Evolutionary conservation across 2,329 filamentous ascomycete genomes (phyloP).

Genomic region (Phaeophleospora eucalypticola): DNA sequence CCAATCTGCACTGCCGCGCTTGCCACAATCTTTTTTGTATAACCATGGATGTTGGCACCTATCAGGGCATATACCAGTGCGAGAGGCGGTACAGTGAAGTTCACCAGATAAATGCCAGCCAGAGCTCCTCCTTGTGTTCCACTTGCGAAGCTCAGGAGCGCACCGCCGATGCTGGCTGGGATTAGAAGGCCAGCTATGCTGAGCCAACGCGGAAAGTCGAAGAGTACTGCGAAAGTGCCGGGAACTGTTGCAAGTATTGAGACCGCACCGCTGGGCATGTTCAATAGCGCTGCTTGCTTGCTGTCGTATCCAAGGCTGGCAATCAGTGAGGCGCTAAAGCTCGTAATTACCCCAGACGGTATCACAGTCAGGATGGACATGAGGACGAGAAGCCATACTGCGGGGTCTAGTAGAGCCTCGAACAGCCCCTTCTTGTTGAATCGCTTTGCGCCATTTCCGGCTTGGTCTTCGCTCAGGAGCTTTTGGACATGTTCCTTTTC

Average conservation of each 20-base stretch:
- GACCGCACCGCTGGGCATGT: slow-evolving; percentile 46
- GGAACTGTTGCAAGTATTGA: background rate
- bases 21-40: slow-evolving; percentile 36
- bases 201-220: background rate
- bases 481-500: slow-evolving; percentile 43
- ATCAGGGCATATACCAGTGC: slow-evolving; percentile 33
- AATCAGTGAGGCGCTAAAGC: slow-evolving; percentile 50
- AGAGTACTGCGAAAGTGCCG: background rate
- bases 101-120: slow-evolving; percentile 32
- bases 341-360: slow-evolving; percentile 52
- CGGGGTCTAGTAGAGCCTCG: slow-evolving; percentile 59
- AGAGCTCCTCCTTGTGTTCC: slow-evolving; percentile 8
- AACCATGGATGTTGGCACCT: slow-evolving; percentile 46
- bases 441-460: slow-evolving; percentile 40
- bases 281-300: slow-evolving; percentile 25
- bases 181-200: background rate
- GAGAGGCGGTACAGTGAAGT: slow-evolving; percentile 30
- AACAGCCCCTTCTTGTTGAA: slow-evolving; percentile 48
- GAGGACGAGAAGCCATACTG: slow-evolving; percentile 40
- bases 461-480: slow-evolving; percentile 40
- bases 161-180: background rate
- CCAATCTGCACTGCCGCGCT: slow-evolving; percentile 35
- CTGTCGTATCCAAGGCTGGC: slow-evolving; percentile 24
- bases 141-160: background rate
- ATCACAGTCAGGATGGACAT: slow-evolving; percentile 30